Evolutionary conservation across 192 early-diverging fungal genomes (phyloP).

Genomic region (Gigaspora rosea): DNA sequence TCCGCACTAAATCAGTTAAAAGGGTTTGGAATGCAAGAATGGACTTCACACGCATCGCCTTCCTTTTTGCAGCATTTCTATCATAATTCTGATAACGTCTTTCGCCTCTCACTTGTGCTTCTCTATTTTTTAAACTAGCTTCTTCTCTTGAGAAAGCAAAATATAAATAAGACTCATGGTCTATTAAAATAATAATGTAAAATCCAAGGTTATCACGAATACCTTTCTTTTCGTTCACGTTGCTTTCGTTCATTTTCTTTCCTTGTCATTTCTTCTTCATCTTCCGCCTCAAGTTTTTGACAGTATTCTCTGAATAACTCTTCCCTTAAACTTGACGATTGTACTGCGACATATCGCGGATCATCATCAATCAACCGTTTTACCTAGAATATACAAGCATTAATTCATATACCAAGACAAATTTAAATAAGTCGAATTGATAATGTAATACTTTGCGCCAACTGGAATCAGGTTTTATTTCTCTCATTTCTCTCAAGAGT

Average conservation of each 20-base stretch:
- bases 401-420: neutral
- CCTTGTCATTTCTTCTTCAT: conserved; percentile 33
- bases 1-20: conserved; percentile 55
- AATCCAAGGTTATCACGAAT: neutral
- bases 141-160: conserved; percentile 46
- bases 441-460: conserved; percentile 54
- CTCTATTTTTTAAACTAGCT: conserved; percentile 56
- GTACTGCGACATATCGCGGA: conserved; percentile 63
- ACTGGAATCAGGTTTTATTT: conserved; percentile 55
- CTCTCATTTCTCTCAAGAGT: conserved; percentile 59
- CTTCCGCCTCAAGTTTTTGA: conserved; percentile 44
- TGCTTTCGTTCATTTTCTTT: conserved; percentile 27
- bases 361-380: conserved; percentile 69
- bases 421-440: no score
- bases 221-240: conserved; percentile 29
- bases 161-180: neutral
- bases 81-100: conserved; percentile 41
- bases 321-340: conserved; percentile 64
- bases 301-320: conserved; percentile 70
- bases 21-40: conserved; percentile 43
- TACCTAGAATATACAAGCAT: conserved; percentile 25
- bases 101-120: conserved; percentile 55
- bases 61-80: conserved; percentile 35
- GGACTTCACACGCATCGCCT: conserved; percentile 46
- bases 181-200: neutral